These are phyloP conservation scores for Selenicereus undatus DNA, from an alignment of 148 eudicot species.

Conservation along the genomic window DNA sequence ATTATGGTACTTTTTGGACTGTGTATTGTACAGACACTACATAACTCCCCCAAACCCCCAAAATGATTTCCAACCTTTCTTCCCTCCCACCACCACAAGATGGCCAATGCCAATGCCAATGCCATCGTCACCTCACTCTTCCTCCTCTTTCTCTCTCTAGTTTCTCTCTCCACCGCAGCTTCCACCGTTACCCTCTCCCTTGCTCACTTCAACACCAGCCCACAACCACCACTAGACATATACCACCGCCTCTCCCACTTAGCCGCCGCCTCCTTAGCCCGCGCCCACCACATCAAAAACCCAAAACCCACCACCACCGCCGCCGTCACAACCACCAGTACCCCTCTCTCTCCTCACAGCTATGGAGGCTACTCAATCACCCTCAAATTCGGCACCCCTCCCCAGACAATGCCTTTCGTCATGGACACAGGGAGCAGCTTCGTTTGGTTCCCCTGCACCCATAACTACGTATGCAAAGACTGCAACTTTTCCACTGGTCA, in stretches of 20 bases:
- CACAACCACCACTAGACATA: neutral
- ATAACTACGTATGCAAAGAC: constrained; percentile 29
- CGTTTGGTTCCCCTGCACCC: constrained; percentile 61
- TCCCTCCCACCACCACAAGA: neutral
- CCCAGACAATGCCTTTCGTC: constrained; percentile 37
- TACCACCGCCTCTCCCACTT: constrained; percentile 14
- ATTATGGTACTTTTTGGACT: neutral
- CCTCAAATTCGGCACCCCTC: constrained; percentile 57
- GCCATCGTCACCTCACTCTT: neutral
- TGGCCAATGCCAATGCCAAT: neutral
- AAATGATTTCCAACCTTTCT: neutral
- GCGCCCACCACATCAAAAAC: constrained; percentile 22
- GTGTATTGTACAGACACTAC: neutral
- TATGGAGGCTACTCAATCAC: constrained; percentile 58
- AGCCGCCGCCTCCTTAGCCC: constrained; percentile 16
- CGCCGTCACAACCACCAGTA: constrained; percentile 24
- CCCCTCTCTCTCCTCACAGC: constrained; percentile 36
- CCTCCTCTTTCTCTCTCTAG: neutral
- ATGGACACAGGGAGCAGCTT: constrained; percentile 61
- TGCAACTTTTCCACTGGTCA: neutral
- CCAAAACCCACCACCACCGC: constrained; percentile 25
- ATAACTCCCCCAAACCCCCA: constrained; percentile 7
- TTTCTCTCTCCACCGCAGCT: neutral
- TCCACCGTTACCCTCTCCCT: constrained; percentile 16
- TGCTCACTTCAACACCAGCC: constrained; percentile 5